A percentile compares a stretch with the other conserved stretches of the same genome.
Conservation (phyloP, 495 filamentous ascomycete species). For the Sphaerosporella brunnea region DNA sequence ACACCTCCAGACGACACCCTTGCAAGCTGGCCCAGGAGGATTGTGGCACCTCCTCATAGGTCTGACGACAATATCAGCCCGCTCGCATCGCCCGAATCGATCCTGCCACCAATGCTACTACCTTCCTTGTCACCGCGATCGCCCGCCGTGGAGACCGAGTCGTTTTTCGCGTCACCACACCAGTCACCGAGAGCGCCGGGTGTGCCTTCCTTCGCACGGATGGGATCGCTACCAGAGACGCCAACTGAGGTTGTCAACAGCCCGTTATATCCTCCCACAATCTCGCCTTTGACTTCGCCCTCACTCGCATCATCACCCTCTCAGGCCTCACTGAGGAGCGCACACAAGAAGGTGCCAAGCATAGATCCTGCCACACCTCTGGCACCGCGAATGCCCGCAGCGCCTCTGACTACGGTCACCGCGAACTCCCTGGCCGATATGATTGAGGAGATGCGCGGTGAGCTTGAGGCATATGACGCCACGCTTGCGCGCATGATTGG, state of each 20-base stretch:
- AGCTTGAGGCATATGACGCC: conserved; percentile 21
- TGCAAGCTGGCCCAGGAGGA: conserved; percentile 1
- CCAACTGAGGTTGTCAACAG: conserved; percentile 18
- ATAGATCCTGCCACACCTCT: conserved; percentile 24
- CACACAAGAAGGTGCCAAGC: conserved; percentile 24
- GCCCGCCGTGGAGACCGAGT: conserved; percentile 9
- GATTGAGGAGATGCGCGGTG: conserved; percentile 24
- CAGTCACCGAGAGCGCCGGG: conserved; percentile 17
- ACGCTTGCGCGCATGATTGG: conserved; percentile 20
- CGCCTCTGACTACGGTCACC: conserved; percentile 14
- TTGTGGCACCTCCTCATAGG: not conserved
- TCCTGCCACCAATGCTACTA: conserved; percentile 3
- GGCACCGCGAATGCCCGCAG: conserved; percentile 17
- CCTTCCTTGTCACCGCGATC: not conserved
- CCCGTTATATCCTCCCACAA: conserved; percentile 23
- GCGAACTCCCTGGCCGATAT: conserved; percentile 24
- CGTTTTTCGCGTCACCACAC: conserved; percentile 13
- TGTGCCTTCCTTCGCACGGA: conserved; percentile 9
- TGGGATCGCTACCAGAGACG: conserved; percentile 25
- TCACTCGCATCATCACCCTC: conserved; percentile 18
- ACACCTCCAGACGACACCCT: conserved; percentile 22
- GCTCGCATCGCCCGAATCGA: conserved; percentile 1
- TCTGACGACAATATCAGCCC: not conserved
- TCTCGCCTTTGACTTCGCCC: conserved; percentile 24
- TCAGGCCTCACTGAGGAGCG: conserved; percentile 21